Base-by-base conservation (phyloP, 2,329 filamentous ascomycete genomes). In the Neonectria neomacrospora region DNA sequence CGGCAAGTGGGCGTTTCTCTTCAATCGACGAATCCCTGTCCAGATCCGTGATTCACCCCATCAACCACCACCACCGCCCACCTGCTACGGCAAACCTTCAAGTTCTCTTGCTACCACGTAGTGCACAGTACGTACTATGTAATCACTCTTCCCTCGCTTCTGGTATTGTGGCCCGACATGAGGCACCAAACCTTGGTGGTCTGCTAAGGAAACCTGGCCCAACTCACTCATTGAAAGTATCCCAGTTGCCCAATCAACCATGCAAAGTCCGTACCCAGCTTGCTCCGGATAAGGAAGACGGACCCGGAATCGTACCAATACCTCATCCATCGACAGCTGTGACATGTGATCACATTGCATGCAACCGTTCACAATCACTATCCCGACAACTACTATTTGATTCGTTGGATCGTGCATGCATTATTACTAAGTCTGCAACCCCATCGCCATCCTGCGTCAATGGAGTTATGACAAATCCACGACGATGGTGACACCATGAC, bases 241-340 rank as follows among this genome's bases (percentile, higher is more conserved):
- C n/a, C 28, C 11, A 63, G 69, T 71, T 70, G 61, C 65, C 68
- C 51, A 68, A 71, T 70, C 67, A 71, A 70, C 69, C 66, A 61
- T 26, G 23, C 23, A 26, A 26, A 26, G 23, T 52, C 54, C 39
- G 63, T 28, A 18, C 58, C 34, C 34, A 42, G 9, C 47, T 42
- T 22, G n/a, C 22, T n/a, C 30, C 12, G 53, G 44, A 30, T 60
- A 22, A 32, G 34, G 26, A 14, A 11, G 14, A 37, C 14, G 37
- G 14, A 39, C 32, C 34, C 52, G 44, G 34, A 44, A 44, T 20
- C 34, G 23, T 26, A 14, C 20, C 26, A 11, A 10, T 47, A 7
- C 22, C 16, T 10, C 23, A 5, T 10, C 16, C 10, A n/a, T 47
- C 22, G 23, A n/a, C 14, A 47, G 14, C 14, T 47, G 5, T 28